Evolutionary conservation across 805 yeast species (phyloP).

Genomic region (Starmerella lactis-condensi): DNA sequence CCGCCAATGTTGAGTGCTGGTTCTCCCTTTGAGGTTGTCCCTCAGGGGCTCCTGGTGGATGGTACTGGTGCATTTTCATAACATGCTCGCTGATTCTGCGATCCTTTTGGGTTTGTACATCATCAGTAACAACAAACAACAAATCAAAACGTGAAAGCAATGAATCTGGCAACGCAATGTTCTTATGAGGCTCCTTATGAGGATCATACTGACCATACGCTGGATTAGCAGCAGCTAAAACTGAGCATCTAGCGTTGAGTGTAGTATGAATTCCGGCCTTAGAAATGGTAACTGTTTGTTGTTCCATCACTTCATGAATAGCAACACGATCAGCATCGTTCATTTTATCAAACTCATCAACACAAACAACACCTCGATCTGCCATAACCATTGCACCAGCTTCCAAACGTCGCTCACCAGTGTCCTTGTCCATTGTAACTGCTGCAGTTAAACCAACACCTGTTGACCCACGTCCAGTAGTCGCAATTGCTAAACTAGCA

Average conservation of each 20-base stretch:
- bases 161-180: conserved; percentile 93
- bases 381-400: conserved; percentile 99
- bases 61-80: conserved; percentile 73
- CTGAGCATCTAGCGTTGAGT: conserved; percentile 88
- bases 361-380: conserved; percentile 92
- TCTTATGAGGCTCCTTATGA: conserved; percentile 87
- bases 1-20: conserved; percentile 51
- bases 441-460: conserved; percentile 99
- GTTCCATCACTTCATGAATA: conserved; percentile 99
- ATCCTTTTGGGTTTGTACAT: conserved; percentile 68
- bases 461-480: conserved; percentile 98
- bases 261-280: conserved; percentile 97
- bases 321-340: conserved; percentile 92
- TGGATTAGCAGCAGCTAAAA: conserved; percentile 95
- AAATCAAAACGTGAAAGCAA: conserved; percentile 90
- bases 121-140: conserved; percentile 88
- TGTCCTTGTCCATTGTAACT: conserved; percentile 86
- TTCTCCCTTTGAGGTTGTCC: conserved; percentile 87
- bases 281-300: conserved; percentile 93
- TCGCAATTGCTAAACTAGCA: conserved; percentile 87
- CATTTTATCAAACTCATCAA: conserved; percentile 98
- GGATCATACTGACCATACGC: conserved; percentile 92
- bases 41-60: conserved; percentile 73
- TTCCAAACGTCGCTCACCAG: conserved; percentile 89
- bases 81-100: conserved; percentile 86